Evolutionary conservation across 2,329 filamentous ascomycete species (phyloP), one percentile per base, ranked within the genome.

Genomic region (Moelleriella libera): DNA sequence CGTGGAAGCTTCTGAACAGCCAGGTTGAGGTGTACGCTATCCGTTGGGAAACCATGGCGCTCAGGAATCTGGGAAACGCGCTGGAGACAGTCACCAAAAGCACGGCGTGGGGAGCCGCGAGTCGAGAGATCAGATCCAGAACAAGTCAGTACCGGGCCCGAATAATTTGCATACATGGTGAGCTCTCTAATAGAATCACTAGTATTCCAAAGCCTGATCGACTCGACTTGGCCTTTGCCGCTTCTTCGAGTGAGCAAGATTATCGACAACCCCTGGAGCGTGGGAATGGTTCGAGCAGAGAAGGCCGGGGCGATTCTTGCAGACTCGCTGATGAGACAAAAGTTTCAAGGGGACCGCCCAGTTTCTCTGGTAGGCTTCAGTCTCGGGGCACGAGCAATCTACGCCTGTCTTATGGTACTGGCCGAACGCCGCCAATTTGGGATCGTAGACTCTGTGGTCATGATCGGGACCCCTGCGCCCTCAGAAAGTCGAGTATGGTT

Each of bases 381-480:
- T 42, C 70, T 94, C 6, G 88, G 86, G 2, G 85, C 87, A 14
- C 78, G 88, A 44, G 77, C 88, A 34, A 89, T 97, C 45, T 96
- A 86, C 59, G 77, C 82, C 4, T 96, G 89, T 53, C 72, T 96
- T 12, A 83, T 85, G 68, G 77, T 73, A 32, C 71, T 97, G 43
- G 87, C 87, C 0, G 85, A 90, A 60, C 75, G 88, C 49, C 79
- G 82, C 45, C 85, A 85, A 1, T 96, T 94, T 59, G 90, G 90
- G 0, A 63, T 95, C 3, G 71, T 98, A 10, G 90, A 97, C 58
- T 87, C 84, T 34, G 89, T 84, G 2, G 78, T 95, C 30, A 61
- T 97, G 47, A 87, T 96, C 60, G 90, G 90, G 1, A 75, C 85
- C 0, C 88, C 90, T 0, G 82, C 82, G 5, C 87, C 89, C 0